Evolutionary conservation across 164 flowering plant species (phyloP), one percentile per base, ranked within the genome.

Genomic region (Chloranthus sessilifolius): DNA sequence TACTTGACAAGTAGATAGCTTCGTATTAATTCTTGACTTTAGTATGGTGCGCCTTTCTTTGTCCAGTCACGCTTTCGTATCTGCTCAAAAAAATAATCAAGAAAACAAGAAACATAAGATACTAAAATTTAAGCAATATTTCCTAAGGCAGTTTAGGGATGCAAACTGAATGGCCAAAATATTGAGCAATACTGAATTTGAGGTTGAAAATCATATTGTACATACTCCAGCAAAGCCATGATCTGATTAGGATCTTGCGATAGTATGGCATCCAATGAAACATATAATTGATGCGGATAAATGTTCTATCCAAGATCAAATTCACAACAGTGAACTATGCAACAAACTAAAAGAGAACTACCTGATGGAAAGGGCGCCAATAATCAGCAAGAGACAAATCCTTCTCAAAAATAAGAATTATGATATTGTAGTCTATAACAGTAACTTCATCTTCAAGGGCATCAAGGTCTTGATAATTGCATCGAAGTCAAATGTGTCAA

Each of bases 331-430:
- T 15, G 40, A 9, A 35, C 1, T 27, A 17, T 28, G 3, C 36
- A 43, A 58, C 23, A 49, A 20, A 21, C 4, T 9, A n/a, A 38
- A 30, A 17, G 26, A 51, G 8, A 53, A 25, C 7, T 60, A 86
- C 99, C 90, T 84, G 96, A 59, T 78, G 89, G 5, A 89, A 40
- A 57, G 99, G 99, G 46, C 97, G 88, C 99, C 90, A 94, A 40
- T 52, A 80, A 67, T 94, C 99, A 70, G 95, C 75, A 61, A 94
- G 72, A 56, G 55, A 30, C 20, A 76, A 48, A 68, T 94, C 99
- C 75, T 89, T 89, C 54, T 78, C 95, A 36, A 87, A 64, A 42
- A 85, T 75, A 56, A 89, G 90, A 46, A 83, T 54, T 28, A 94
- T 58, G 58, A 94, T 87, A n/a, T n/a, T n/a, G n/a, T n/a, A n/a